Conservation (phyloP, 306 rosid genomes). For the Calophaca sinica region DNA sequence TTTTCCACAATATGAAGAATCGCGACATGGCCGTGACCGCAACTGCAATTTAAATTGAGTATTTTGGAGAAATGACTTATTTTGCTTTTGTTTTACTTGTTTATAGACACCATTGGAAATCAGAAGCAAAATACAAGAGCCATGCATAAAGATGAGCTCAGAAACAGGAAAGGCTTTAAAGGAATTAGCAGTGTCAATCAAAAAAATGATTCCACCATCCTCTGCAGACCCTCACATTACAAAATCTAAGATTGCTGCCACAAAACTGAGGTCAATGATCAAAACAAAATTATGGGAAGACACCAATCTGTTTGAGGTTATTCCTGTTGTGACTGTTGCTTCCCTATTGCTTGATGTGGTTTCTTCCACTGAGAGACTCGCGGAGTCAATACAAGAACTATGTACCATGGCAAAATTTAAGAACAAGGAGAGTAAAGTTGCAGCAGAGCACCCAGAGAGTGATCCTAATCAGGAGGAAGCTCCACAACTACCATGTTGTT, state of each 20-base stretch:
- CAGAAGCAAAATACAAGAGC: slow-evolving; percentile 48
- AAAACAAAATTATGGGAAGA: slow-evolving; percentile 40
- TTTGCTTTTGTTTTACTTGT: background rate
- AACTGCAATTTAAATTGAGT: too few species aligned
- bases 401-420: slow-evolving; percentile 42
- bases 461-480: slow-evolving; percentile 2
- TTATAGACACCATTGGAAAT: slow-evolving; percentile 43
- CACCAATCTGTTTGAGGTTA: slow-evolving; percentile 39
- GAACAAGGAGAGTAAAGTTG: slow-evolving; percentile 10
- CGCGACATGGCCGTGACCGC: too few species aligned
- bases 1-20: too few species aligned
- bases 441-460: background rate
- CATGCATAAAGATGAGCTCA: slow-evolving; percentile 51
- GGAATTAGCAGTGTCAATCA: slow-evolving; percentile 47
- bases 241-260: slow-evolving; percentile 42
- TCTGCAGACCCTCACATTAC: slow-evolving; percentile 42
- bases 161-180: slow-evolving; percentile 54
- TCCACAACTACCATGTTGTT: background rate
- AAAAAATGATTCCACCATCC: slow-evolving; percentile 45
- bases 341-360: slow-evolving; percentile 50
- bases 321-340: slow-evolving; percentile 47
- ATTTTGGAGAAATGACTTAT: background rate
- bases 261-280: slow-evolving; percentile 39
- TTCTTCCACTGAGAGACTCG: slow-evolving; percentile 46
- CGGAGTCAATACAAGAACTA: slow-evolving; percentile 47